phyloP scores from a whole-genome alignment of 140 eudicot species.

The Senecio squalidus region DNA sequence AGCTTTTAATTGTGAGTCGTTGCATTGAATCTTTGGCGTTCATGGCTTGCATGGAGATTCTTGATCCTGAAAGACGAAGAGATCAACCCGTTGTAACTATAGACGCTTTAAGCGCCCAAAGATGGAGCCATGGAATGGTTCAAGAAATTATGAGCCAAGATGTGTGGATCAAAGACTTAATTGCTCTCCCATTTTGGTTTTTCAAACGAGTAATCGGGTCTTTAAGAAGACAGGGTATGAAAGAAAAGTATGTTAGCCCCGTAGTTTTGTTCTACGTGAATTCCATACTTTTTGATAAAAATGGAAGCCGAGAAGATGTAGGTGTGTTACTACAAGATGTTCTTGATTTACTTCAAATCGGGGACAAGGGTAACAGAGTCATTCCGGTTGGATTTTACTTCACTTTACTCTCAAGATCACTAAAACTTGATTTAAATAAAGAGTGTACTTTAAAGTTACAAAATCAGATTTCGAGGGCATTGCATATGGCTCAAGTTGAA shows the following conservation, averaged over 20 bases:
- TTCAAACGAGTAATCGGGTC: conserved; percentile 79
- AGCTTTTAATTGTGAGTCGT: conserved; percentile 86
- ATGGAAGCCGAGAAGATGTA: conserved; percentile 15
- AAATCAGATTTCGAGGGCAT: conserved; percentile 50
- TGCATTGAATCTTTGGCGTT: conserved; percentile 95
- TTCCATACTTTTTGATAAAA: conserved; percentile 38
- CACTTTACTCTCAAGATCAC: conserved; percentile 49
- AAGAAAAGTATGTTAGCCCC: conserved; percentile 81
- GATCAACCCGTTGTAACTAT: conserved; percentile 60
- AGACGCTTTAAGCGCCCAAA: conserved; percentile 55
- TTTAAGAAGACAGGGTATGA: conserved; percentile 89
- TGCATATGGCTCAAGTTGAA: conserved; percentile 69
- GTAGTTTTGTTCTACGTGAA: conserved; percentile 71
- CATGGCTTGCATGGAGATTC: conserved; percentile 99
- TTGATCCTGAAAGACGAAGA: conserved; percentile 89
- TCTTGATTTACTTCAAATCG: conserved; percentile 62
- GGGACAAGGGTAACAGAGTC: conserved; percentile 50
- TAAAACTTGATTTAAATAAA: conserved; percentile 44
- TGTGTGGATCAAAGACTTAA: conserved; percentile 79
- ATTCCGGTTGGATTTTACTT: conserved; percentile 91
- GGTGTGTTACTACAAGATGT: conserved; percentile 40
- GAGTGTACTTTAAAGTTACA: conserved; percentile 43
- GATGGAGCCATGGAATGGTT: conserved; percentile 52
- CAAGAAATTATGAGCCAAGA: conserved; percentile 53
- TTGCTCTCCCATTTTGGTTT: conserved; percentile 68